Evolutionary conservation across 83 land plant species (phyloP).

Genomic region (Larix sibirica): DNA sequence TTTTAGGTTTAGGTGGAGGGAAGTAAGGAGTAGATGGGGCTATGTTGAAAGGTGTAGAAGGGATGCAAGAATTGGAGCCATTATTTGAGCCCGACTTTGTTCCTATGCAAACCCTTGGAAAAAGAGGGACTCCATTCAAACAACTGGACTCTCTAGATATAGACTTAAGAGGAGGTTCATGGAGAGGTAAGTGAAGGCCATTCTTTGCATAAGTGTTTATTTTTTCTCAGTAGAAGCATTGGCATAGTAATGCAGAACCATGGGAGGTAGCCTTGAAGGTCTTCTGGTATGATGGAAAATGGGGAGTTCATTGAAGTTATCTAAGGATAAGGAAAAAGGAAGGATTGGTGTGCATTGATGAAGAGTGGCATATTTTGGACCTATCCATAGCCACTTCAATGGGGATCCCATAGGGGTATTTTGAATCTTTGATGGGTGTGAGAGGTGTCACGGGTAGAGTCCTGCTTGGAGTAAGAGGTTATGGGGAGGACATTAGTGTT

Average conservation of each 20-base stretch:
- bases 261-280: slow-evolving; percentile 3
- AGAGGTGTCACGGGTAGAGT: background rate
- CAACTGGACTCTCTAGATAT: background rate
- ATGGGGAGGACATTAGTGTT: background rate
- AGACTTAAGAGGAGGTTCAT: background rate
- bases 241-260: background rate
- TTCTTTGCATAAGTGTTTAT: background rate
- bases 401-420: background rate
- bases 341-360: background rate
- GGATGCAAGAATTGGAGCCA: background rate
- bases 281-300: background rate
- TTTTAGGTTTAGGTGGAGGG: no score
- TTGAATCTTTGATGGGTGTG: background rate
- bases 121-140: background rate
- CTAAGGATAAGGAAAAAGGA: no score
- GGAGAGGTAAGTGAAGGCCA: background rate
- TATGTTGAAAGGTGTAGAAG: slow-evolving; percentile 2
- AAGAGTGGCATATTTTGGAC: background rate
- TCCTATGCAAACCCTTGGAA: background rate
- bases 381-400: background rate
- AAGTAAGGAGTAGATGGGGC: background rate
- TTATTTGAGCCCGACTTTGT: background rate
- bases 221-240: background rate
- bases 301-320: background rate
- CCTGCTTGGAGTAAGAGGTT: background rate